Evolutionary conservation across 148 eudicot genomes (phyloP), one percentile per base, ranked within the genome.

Genomic region (Agrostemma githago): DNA sequence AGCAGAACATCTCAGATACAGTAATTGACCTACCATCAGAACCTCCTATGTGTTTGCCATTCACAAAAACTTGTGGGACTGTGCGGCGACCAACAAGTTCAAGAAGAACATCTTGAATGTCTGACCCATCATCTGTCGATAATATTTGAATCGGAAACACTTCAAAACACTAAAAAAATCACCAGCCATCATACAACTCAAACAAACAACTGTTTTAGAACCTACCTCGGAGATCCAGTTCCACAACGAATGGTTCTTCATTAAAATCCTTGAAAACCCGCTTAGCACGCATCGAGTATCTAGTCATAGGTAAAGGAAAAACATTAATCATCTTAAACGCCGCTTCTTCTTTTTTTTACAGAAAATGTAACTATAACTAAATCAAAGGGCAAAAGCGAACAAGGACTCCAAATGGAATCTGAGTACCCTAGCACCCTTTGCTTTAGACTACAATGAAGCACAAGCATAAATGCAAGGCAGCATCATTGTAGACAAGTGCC

Each of bases 41-140:
- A 66, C 99, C 99, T 80, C 97, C 99, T 64, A 95, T 84, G 85
- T 95, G 99, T 79, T 95, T 90, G 66, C 99, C 99, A 70, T 95
- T 95, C 53, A 95, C 92, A 84, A 95, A 95, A 56, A 95, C 88
- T 84, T 95, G 99, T 21, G 99, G 99, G 78, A 95, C 99, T 61
- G 99, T 95, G 57, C 90, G 89, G 26, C 89, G 89, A 43, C 99
- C 99, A 40, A 90, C 92, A 82, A 89, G 79, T 53, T 95, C 94
- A 79, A 95, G 87, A 73, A 95, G 89, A 78, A 92, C 81, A 77
- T 86, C 85, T 77, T 95, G 99, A 78, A 95, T 92, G 51, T 86
- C 76, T 74, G 81, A 80, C 7, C 99, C 99, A 80, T 95, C 97
- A 70, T 95, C 99, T 93, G 77, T 70, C 82, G 60, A 81, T 62